These are phyloP conservation scores for Ballota nigra DNA, from an alignment of 257 asterid species.

Conservation along the genomic window DNA sequence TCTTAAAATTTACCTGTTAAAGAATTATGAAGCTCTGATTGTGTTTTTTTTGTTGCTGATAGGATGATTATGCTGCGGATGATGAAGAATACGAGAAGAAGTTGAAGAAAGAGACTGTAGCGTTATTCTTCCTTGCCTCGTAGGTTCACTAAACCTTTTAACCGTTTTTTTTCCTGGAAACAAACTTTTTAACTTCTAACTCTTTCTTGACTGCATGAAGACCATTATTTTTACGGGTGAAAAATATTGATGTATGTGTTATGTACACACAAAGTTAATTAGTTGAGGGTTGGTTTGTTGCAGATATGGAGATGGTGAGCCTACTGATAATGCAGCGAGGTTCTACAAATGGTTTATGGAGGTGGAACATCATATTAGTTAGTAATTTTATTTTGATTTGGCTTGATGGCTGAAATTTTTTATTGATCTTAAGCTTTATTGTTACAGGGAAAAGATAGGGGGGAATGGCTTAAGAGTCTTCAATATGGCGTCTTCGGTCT, in stretches of 20 bases:
- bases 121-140: slow-evolving; percentile 93
- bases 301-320: slow-evolving; percentile 99
- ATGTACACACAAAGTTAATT: slow-evolving; percentile 6
- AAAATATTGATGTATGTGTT: neutral
- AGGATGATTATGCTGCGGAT: slow-evolving; percentile 98
- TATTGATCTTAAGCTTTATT: slow-evolving; percentile 22
- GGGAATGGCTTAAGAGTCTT: slow-evolving; percentile 74
- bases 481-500: slow-evolving; percentile 88
- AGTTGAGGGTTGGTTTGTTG: slow-evolving; percentile 40
- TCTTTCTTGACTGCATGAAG: slow-evolving; percentile 9
- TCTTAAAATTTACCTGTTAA: neutral
- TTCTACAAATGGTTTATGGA: slow-evolving; percentile 94
- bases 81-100: slow-evolving; percentile 87
- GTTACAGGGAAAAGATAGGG: slow-evolving; percentile 80
- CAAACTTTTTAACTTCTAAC: neutral
- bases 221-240: neutral
- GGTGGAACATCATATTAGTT: slow-evolving; percentile 35
- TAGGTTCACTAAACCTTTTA: slow-evolving; percentile 35
- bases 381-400: neutral
- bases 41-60: slow-evolving; percentile 7
- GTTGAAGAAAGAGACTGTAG: slow-evolving; percentile 71
- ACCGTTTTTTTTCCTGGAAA: neutral
- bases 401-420: slow-evolving; percentile 6
- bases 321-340: slow-evolving; percentile 96
- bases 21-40: neutral